Evolutionary conservation across 78 protist species (phyloP).

Genomic region (Polysphondylium violaceum): DNA sequence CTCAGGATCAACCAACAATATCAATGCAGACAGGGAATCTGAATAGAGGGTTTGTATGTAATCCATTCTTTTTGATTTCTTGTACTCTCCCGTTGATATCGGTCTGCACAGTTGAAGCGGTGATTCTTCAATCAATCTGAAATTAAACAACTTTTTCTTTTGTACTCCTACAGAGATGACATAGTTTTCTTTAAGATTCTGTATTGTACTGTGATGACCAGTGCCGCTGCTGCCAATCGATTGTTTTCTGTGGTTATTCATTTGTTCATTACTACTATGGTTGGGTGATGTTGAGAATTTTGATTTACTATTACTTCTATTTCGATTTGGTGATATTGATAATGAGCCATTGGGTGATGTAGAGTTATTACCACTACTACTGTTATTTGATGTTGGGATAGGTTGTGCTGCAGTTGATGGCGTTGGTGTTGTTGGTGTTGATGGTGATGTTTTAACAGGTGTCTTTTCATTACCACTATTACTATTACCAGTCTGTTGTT

Average conservation of each 20-base stretch:
- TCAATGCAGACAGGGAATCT: slow-evolving; percentile 66
- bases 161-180: slow-evolving; percentile 65
- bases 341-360: neutral
- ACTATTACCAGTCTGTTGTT: neutral
- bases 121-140: slow-evolving; percentile 39
- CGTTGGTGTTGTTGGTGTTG: no score
- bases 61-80: slow-evolving; percentile 49
- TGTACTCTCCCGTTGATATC: slow-evolving; percentile 57
- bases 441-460: neutral
- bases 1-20: slow-evolving; percentile 51
- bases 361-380: no score
- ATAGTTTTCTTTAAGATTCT: neutral
- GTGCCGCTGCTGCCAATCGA: neutral
- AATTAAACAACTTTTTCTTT: slow-evolving; percentile 52
- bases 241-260: no score
- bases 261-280: no score
- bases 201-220: neutral
- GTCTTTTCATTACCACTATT: slow-evolving; percentile 1
- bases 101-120: slow-evolving; percentile 68
- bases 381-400: no score
- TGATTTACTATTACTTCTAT: no score
- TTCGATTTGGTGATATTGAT: neutral
- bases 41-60: slow-evolving; percentile 55
- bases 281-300: no score
- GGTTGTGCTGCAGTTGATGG: no score